Evolutionary conservation across 805 yeast genomes (phyloP), one percentile per base, ranked within the genome.

Genomic region (Wickerhamiella australiensis): DNA sequence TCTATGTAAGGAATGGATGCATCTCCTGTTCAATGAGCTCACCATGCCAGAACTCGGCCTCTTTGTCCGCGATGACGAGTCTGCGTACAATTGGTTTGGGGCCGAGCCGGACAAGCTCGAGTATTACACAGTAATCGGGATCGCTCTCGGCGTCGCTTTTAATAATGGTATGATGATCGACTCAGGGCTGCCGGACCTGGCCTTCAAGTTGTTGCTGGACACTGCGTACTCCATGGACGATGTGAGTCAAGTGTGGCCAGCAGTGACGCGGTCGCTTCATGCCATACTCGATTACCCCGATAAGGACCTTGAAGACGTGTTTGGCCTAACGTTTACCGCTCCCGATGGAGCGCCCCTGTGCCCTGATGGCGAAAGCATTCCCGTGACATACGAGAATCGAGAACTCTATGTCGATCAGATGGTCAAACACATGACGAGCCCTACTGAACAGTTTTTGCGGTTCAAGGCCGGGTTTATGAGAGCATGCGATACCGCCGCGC

Each of bases 1-100:
- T 0, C 71, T 90, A 52, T 78, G 82, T 58, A 88, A 87, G 60
- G 98, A 90, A 60, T 90, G 98, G 98, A 88, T 92, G 63, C 69
- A 78, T 44, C 65, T 88, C 36, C 67, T 92, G 36, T 79, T 84
- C 1, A 76, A 75, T 51, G 80, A 81, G 22, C 63, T 90, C 1
- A 83, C 88, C 60, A 75, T 74, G 58, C 82, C 87, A 1, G 68
- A 70, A 43, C 75, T 78, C 27, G 86, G 85, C 0, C 70, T 87
- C 63, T 80, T 92, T 53, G 60, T 67, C 7, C 75, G 77, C 55
- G 75, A 79, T 40, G 83, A 79, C 18, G 86, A 80, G 53, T 82
- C 94, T 8, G 71, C 77, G 46, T 69, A 73, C 35, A 73, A 81
- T 47, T 92, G 96, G 95, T 88, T 90, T 15, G 59, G 59, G 5